phyloP scores from a whole-genome alignment of 1,139 yeast genomes.

The Groenewaldozyma auringiensis region DNA sequence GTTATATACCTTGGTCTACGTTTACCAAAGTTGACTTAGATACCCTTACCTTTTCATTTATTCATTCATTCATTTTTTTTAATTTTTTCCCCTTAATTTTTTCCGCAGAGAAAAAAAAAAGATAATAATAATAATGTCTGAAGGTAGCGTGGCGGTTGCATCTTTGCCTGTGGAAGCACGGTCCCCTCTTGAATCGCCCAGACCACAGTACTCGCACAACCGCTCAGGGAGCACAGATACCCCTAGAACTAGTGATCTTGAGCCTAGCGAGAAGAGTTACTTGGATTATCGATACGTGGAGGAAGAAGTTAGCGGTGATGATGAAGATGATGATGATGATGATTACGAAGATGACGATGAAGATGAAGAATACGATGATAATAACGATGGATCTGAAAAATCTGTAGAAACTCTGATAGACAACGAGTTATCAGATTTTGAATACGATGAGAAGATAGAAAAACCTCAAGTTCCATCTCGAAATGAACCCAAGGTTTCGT shows the following conservation, averaged over 20 bases:
- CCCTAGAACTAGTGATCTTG: not conserved
- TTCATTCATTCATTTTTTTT: too few species aligned
- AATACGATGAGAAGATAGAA: not conserved
- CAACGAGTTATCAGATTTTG: not conserved
- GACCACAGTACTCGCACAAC: not conserved
- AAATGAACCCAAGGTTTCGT: not conserved
- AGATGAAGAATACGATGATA: not conserved
- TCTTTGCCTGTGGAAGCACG: not conserved
- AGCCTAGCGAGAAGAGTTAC: not conserved
- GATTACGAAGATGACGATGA: not conserved
- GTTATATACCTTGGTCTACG: too few species aligned
- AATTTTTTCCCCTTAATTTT: too few species aligned
- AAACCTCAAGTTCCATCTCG: not conserved
- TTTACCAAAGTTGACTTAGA: too few species aligned
- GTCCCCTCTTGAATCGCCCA: not conserved
- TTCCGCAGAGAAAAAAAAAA: too few species aligned
- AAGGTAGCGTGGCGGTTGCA: conserved; percentile 1
- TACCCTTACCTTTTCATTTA: too few species aligned
- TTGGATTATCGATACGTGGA: not conserved
- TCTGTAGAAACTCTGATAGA: not conserved
- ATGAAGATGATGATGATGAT: not conserved
- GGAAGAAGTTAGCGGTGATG: not conserved
- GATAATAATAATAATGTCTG: too few species aligned
- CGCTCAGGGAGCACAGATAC: not conserved
- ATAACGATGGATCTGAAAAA: not conserved